Evolutionary conservation across 371 early-diverging fungal species (phyloP).

Genomic region (Circinella umbellata): DNA sequence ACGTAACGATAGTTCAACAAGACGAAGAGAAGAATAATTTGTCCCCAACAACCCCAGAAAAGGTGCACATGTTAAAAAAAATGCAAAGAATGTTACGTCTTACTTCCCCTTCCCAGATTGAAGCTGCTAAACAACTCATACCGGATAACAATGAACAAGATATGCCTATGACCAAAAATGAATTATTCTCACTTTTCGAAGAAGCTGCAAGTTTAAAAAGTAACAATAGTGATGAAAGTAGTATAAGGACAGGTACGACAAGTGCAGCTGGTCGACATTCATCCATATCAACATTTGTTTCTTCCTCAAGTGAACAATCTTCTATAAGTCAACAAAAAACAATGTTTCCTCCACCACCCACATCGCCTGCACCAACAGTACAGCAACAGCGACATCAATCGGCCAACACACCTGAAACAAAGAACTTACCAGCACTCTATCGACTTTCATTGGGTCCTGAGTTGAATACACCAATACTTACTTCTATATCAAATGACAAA

Average conservation of each 20-base stretch:
- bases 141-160: not conserved
- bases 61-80: not conserved
- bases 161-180: not conserved
- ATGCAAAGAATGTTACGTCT: constrained; percentile 6
- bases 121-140: not conserved
- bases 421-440: not conserved
- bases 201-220: not conserved
- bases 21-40: not conserved
- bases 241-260: not conserved
- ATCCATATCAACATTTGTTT: not conserved
- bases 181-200: not conserved
- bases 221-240: not conserved
- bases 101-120: too few species aligned
- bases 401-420: too few species aligned
- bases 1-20: too few species aligned
- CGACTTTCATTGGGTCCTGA: constrained; percentile 1
- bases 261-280: not conserved
- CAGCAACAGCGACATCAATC: not conserved
- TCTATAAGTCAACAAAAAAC: not conserved
- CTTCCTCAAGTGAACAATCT: not conserved
- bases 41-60: not conserved
- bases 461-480: not conserved
- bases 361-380: not conserved
- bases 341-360: not conserved
- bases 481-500: not conserved